Conservation (phyloP, 768 basidiomycete species). For the Strobilomyces confusus region DNA sequence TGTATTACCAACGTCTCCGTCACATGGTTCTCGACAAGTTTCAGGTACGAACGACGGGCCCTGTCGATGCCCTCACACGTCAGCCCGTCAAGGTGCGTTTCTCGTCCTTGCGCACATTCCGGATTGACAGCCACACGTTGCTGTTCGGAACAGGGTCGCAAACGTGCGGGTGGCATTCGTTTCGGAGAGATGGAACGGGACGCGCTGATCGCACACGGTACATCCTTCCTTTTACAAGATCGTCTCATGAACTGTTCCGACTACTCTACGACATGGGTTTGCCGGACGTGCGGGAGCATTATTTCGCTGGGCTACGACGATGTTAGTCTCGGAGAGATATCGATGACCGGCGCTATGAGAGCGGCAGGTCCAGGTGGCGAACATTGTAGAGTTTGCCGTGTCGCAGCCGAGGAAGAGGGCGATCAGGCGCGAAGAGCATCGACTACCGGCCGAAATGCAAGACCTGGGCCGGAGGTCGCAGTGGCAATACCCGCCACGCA, state of each 20-base stretch:
- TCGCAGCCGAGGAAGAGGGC: conserved; percentile 59
- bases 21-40: conserved; percentile 99
- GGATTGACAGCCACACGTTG: conserved; percentile 2
- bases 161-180: conserved; percentile 97
- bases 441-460: conserved; percentile 49
- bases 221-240: conserved; percentile 97
- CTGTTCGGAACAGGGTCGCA: conserved; percentile 71
- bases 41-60: conserved; percentile 97
- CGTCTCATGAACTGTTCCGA: conserved; percentile 99
- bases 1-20: conserved; percentile 96
- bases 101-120: background rate
- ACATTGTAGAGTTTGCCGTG: conserved; percentile 93
- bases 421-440: conserved; percentile 56
- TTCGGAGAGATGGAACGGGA: conserved; percentile 99
- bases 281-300: conserved; percentile 91
- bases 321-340: conserved; percentile 62
- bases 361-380: conserved; percentile 79
- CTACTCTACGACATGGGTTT: conserved; percentile 99
- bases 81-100: conserved; percentile 89
- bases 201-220: conserved; percentile 96
- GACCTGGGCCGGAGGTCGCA: conserved; percentile 47
- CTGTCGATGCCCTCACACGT: conserved; percentile 91
- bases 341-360: conserved; percentile 46
- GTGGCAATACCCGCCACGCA: conserved; percentile 68
- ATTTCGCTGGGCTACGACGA: conserved; percentile 97